A percentile compares a stretch with the other conserved stretches of the same genome.
These are phyloP conservation scores for Fraxinus xanthoxyloides DNA, from an alignment of 305 asterid genomes.

Conservation along the genomic window DNA sequence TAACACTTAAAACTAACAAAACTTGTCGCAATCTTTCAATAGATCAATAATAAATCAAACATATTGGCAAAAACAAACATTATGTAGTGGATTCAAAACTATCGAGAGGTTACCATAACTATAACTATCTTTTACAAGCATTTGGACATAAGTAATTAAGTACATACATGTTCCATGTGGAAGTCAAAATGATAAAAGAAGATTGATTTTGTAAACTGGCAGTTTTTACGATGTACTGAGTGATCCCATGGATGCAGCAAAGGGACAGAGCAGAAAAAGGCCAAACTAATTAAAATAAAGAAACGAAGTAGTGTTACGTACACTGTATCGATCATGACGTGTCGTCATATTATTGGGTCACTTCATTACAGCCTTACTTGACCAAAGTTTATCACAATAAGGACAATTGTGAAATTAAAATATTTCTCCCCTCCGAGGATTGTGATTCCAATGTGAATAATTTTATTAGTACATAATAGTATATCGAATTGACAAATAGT, in stretches of 20 bases:
- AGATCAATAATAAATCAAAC: not conserved
- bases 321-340: conserved; percentile 19
- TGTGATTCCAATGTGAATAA: too few species aligned
- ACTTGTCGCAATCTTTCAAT: not conserved
- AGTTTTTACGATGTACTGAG: not conserved
- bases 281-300: not conserved
- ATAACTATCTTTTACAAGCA: not conserved
- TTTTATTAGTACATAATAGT: too few species aligned
- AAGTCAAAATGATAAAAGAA: not conserved
- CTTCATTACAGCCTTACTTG: conserved; percentile 5
- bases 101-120: not conserved
- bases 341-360: conserved; percentile 15
- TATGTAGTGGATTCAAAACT: too few species aligned
- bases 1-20: not conserved
- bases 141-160: not conserved
- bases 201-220: not conserved
- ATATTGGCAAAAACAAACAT: not conserved
- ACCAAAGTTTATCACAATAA: not conserved
- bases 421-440: not conserved
- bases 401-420: not conserved
- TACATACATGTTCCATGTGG: not conserved
- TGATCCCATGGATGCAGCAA: conserved; percentile 1
- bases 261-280: conserved; percentile 8
- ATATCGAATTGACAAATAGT: too few species aligned
- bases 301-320: not conserved